A percentile compares a stretch with the other conserved stretches of the same genome.
These are phyloP conservation scores for Lasiodiplodia theobromae DNA, from an alignment of 2,329 filamentous ascomycete species.

Conservation along the genomic window DNA sequence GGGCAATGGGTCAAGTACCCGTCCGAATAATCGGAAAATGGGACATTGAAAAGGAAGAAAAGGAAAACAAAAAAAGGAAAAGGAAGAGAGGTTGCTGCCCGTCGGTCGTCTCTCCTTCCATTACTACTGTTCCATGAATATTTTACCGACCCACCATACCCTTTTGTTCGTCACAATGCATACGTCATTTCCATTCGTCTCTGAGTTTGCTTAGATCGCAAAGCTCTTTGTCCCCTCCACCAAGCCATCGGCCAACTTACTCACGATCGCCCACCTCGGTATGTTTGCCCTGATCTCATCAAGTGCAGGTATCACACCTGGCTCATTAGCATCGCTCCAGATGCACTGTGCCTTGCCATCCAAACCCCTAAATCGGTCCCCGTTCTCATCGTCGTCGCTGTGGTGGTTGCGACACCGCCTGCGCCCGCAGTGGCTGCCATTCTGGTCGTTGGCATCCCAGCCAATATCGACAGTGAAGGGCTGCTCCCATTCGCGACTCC, in stretches of 20 bases:
- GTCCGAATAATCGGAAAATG: background rate
- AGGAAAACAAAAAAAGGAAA: background rate
- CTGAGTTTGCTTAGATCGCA: constrained; percentile 52
- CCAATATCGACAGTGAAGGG: constrained; percentile 78
- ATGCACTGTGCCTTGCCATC: constrained; percentile 74
- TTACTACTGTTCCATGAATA: background rate
- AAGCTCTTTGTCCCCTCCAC: constrained; percentile 81
- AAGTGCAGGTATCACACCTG: constrained; percentile 78
- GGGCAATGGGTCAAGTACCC: background rate
- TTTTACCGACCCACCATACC: constrained; percentile 1
- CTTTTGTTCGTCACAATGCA: constrained; percentile 1
- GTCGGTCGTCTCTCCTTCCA: background rate
- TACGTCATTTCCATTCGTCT: constrained; percentile 5
- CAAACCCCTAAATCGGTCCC: constrained; percentile 30
- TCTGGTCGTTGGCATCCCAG: constrained; percentile 58
- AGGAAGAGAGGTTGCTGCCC: background rate
- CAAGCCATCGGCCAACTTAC: constrained; percentile 78
- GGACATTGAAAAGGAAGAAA: background rate
- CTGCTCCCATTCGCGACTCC: constrained; percentile 80
- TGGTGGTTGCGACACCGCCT: background rate
- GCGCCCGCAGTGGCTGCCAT: constrained; percentile 7
- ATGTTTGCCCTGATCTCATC: constrained; percentile 79
- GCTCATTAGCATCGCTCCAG: constrained; percentile 84
- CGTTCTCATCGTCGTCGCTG: constrained; percentile 33
- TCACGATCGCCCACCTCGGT: constrained; percentile 80